Evolutionary conservation across 2,329 filamentous ascomycete species (phyloP), one percentile per base, ranked within the genome.

Genomic region (Fonsecaea nubica): DNA sequence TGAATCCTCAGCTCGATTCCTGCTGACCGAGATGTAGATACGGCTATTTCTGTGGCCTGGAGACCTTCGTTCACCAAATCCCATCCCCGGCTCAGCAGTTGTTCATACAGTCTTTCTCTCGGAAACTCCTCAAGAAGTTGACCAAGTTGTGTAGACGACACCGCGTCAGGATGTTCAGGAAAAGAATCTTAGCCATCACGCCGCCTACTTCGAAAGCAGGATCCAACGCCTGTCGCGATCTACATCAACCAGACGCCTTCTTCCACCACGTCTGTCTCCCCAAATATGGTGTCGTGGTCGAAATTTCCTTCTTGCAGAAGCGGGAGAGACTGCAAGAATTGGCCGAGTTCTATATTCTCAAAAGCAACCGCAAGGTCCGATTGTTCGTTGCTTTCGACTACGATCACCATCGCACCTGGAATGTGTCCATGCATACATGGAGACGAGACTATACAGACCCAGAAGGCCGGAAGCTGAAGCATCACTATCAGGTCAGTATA

Each of bases 371-470:
- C 3, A 25, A 50, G 6, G 8, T 10, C 18, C 18, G 18, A 21
- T 25, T 50, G 18, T 50, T 50, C 6, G 25, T 50, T 21, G 15
- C 8, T 21, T 3, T 50, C 9, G 45, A 50, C n/a, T 50, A 50
- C 18, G 45, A 50, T 18, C 45, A n/a, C 18, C 3, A 5, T 25
- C 45, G 18, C 45, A 50, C 18, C 18, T 25, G 18, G 7, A 25
- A 21, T 10, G 45, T 50, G 9, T 25, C 45, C 7, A 18, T 50
- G 4, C 21, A 21, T 1, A 50, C 45, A 21, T 50, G 45, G 45
- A 50, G 45, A 50, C 45, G 45, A 50, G 45, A 50, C 45, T 50
- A 50, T 10, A 50, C 45, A 12, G 45, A 50, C 9, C 45, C 45
- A 4, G 13, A 8, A 8, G 45, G 45, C 8, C 12, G 21, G 12